Evolutionary conservation across 225 moss, liverwort and hornwort species (phyloP).

Genomic region (Bryoerythrophyllum caledonicum): DNA sequence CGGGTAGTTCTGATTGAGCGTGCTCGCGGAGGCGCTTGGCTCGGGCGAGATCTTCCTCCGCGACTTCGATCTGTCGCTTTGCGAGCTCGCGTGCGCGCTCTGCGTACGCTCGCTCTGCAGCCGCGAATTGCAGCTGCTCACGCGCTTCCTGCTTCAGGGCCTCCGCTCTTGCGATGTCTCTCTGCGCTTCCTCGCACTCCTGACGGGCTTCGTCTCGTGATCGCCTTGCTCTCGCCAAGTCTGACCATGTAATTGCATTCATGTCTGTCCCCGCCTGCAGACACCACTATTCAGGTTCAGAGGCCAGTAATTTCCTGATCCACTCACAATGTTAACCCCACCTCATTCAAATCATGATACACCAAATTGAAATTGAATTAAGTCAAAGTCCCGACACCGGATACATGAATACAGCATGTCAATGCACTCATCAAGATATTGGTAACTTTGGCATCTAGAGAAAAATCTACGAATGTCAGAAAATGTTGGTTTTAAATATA

Average conservation of each 20-base stretch:
- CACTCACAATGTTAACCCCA: not conserved
- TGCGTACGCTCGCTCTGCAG: slow-evolving; percentile 43
- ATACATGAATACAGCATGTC: not conserved
- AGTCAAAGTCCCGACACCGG: not conserved
- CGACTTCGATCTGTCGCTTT: slow-evolving; percentile 50
- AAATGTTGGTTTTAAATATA: too few relatives aligned
- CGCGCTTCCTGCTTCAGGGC: slow-evolving; percentile 38
- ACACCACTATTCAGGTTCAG: not conserved
- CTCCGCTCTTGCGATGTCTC: slow-evolving; percentile 41
- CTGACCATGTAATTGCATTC: slow-evolving; percentile 31
- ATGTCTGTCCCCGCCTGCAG: slow-evolving; percentile 32
- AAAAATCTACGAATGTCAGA: too few relatives aligned
- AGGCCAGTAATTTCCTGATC: not conserved
- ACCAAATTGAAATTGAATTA: too few relatives aligned
- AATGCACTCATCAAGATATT: not conserved
- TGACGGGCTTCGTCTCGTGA: slow-evolving; percentile 41
- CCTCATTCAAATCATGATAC: not conserved
- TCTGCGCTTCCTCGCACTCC: slow-evolving; percentile 42
- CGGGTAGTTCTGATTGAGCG: slow-evolving; percentile 36
- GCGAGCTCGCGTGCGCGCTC: slow-evolving; percentile 43
- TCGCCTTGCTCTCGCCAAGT: slow-evolving; percentile 33
- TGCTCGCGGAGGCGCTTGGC: slow-evolving; percentile 54
- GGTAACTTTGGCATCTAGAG: too few relatives aligned
- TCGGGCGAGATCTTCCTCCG: slow-evolving; percentile 47
- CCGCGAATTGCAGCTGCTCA: slow-evolving; percentile 51